Evolutionary conservation across 2,329 filamentous ascomycete genomes (phyloP).

Genomic region (Pseudocercospora cruenta): DNA sequence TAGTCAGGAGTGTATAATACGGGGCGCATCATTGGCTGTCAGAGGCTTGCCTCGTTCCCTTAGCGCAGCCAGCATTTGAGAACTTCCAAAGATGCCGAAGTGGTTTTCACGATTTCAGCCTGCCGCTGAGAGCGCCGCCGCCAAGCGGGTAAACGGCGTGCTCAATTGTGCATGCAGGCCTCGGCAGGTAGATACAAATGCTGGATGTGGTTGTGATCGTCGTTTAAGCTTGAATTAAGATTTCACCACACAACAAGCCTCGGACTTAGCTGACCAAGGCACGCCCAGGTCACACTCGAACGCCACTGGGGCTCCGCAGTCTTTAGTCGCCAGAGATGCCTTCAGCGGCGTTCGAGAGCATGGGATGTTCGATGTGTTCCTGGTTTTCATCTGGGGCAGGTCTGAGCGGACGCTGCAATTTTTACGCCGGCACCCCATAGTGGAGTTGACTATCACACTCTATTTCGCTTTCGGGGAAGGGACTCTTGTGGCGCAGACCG

Average conservation of each 20-base stretch:
- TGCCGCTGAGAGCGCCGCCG: slow-evolving; percentile 46
- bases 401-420: background rate
- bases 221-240: slow-evolving; percentile 19
- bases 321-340: background rate
- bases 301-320: slow-evolving; percentile 10
- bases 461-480: slow-evolving; percentile 1
- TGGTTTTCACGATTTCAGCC: slow-evolving; percentile 35
- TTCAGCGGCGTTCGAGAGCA: slow-evolving; percentile 28
- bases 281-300: background rate
- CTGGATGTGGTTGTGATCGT: slow-evolving; percentile 13
- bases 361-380: slow-evolving; percentile 28
- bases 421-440: background rate
- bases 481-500: background rate
- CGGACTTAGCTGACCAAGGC: slow-evolving; percentile 12
- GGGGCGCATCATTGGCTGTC: background rate
- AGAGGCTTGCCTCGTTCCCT: slow-evolving; percentile 2
- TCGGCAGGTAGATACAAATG: slow-evolving; percentile 3
- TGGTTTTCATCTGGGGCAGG: background rate
- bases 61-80: background rate
- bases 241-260: slow-evolving; percentile 12
- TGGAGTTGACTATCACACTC: background rate
- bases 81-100: background rate
- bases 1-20: slow-evolving; percentile 5
- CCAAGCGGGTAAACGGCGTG: slow-evolving; percentile 43
- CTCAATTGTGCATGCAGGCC: slow-evolving; percentile 5